phyloP scores from a whole-genome alignment of 148 eudicot genomes.

The Pharnaceum exiguum region DNA sequence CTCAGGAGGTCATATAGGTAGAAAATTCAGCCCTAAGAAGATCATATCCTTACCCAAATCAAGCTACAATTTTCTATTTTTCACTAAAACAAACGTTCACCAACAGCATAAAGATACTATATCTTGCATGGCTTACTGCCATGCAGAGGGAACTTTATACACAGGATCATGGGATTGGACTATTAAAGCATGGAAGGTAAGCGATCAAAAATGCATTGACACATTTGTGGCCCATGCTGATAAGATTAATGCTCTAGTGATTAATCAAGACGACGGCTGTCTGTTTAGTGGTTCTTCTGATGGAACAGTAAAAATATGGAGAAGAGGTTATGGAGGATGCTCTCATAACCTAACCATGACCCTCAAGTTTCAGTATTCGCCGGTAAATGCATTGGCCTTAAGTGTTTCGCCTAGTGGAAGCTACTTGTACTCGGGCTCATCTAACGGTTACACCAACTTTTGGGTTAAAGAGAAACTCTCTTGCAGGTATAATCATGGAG shows the following conservation, averaged over 20 bases:
- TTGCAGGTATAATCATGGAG: constrained; percentile 55
- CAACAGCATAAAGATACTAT: constrained; percentile 42
- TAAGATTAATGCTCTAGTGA: constrained; percentile 36
- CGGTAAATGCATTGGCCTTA: constrained; percentile 51
- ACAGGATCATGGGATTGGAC: constrained; percentile 63
- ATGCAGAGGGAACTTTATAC: constrained; percentile 47
- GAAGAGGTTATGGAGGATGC: constrained; percentile 49
- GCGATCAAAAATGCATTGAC: constrained; percentile 43
- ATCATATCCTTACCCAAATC: constrained; percentile 36
- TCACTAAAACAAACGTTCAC: constrained; percentile 10
- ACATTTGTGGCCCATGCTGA: constrained; percentile 62
- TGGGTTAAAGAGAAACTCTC: constrained; percentile 57
- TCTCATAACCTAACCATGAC: constrained; percentile 59
- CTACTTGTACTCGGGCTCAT: constrained; percentile 59
- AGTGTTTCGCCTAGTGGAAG: constrained; percentile 24
- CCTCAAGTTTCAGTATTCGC: constrained; percentile 46
- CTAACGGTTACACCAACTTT: constrained; percentile 54
- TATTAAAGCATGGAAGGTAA: constrained; percentile 52
- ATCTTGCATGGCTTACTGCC: constrained; percentile 70
- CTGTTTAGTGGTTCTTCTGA: constrained; percentile 63
- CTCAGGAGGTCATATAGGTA: constrained; percentile 9
- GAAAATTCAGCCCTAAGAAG: constrained; percentile 34
- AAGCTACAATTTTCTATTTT: constrained; percentile 8
- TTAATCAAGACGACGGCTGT: constrained; percentile 59
- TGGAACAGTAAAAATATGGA: constrained; percentile 64